A percentile compares a stretch with the other conserved stretches of the same genome.
phyloP scores from a whole-genome alignment of 371 early-diverging fungal genomes.

The Rhizopus sp. region DNA sequence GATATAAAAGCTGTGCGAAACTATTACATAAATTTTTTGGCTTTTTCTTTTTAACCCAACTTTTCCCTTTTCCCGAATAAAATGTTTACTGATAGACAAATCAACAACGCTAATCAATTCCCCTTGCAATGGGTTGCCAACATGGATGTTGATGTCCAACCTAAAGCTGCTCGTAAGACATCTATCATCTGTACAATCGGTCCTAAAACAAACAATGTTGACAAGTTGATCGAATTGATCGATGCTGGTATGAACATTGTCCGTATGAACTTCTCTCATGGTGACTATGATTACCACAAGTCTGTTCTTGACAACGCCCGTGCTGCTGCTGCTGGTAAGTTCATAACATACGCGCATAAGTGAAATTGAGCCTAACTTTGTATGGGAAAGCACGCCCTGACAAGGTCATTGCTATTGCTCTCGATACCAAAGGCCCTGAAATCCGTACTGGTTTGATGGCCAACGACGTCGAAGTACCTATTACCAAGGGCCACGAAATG shows the following conservation, averaged over 20 bases:
- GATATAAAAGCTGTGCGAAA: no score
- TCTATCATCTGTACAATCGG: slow-evolving; percentile 87
- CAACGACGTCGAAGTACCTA: slow-evolving; percentile 63
- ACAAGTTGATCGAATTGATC: slow-evolving; percentile 80
- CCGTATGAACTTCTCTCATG: slow-evolving; percentile 95
- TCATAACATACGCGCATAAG: background rate
- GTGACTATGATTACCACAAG: slow-evolving; percentile 89
- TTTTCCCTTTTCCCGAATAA: slow-evolving; percentile 1
- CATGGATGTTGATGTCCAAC: slow-evolving; percentile 66
- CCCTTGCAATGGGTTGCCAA: slow-evolving; percentile 74
- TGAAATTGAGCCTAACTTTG: slow-evolving; percentile 1
- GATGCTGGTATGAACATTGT: slow-evolving; percentile 94
- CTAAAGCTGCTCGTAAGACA: slow-evolving; percentile 70
- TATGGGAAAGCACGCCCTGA: slow-evolving; percentile 22
- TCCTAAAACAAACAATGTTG: slow-evolving; percentile 78
- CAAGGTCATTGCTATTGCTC: slow-evolving; percentile 74
- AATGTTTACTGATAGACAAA: slow-evolving; percentile 26
- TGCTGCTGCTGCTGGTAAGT: slow-evolving; percentile 56
- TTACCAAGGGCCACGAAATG: slow-evolving; percentile 70
- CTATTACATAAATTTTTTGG: no score
- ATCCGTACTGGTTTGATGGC: slow-evolving; percentile 81
- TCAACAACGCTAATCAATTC: slow-evolving; percentile 15
- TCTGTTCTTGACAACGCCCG: slow-evolving; percentile 80
- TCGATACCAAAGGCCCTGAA: slow-evolving; percentile 89
- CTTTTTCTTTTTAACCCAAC: slow-evolving; percentile 6